Conservation (phyloP, 371 early-diverging fungal genomes). For the Blakeslea trispora region DNA sequence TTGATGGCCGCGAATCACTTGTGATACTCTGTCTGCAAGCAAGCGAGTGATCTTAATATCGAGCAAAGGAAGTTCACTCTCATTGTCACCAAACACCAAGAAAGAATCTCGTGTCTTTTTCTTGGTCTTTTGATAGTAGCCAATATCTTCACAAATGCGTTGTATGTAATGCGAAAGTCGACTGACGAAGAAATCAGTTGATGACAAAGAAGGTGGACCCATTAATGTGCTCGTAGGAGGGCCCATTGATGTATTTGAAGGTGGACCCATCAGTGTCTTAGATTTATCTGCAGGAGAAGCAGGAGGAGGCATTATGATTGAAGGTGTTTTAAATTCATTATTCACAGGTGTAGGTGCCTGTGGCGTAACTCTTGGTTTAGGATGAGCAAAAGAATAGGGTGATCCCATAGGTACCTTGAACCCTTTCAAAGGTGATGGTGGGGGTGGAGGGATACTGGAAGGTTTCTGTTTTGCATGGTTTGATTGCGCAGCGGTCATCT, state of each 20-base stretch:
- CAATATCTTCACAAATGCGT: constrained; percentile 20
- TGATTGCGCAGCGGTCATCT: too few species aligned
- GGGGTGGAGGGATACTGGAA: neutral
- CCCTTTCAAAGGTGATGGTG: neutral
- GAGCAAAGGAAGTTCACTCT: constrained; percentile 13
- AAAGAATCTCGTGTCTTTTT: constrained; percentile 9
- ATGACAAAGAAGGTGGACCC: neutral
- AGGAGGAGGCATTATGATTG: neutral
- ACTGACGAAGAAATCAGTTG: neutral
- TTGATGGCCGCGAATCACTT: constrained; percentile 5
- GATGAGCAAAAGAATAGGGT: neutral
- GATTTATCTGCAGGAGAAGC: neutral
- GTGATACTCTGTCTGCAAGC: constrained; percentile 1
- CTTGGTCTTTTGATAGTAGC: constrained; percentile 13
- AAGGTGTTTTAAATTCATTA: constrained; percentile 6
- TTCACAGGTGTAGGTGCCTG: neutral
- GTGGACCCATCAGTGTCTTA: neutral
- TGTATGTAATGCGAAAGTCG: constrained; percentile 21
- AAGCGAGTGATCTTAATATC: constrained; percentile 22
- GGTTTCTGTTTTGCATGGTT: neutral
- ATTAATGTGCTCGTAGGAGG: too few species aligned
- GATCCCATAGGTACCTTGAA: constrained; percentile 7
- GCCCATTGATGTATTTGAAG: constrained; percentile 1
- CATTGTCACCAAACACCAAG: constrained; percentile 15
- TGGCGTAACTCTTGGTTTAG: too few species aligned